Conservation (phyloP, 1,284 basidiomycete genomes). For the Trichosporon inkin region DNA sequence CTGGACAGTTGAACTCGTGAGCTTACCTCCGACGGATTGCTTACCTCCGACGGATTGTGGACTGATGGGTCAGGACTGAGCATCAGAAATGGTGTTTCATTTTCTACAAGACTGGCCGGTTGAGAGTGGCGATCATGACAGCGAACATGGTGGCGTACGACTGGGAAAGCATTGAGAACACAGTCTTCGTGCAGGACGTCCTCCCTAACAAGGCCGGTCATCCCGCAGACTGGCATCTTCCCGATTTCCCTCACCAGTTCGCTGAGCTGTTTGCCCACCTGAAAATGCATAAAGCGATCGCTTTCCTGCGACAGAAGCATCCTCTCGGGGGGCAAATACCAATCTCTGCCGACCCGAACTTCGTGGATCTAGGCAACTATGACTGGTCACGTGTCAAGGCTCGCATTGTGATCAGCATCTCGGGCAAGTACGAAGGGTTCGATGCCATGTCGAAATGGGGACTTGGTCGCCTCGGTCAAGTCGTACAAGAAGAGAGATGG, state of each 20-base stretch:
- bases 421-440: slow-evolving; percentile 38
- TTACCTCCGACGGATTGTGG: neutral
- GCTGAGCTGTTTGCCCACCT: slow-evolving; percentile 37
- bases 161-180: slow-evolving; percentile 49
- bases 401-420: slow-evolving; percentile 44
- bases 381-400: slow-evolving; percentile 47
- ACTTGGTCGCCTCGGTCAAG: slow-evolving; percentile 35
- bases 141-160: slow-evolving; percentile 49
- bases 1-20: slow-evolving; percentile 15
- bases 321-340: slow-evolving; percentile 31
- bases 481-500: slow-evolving; percentile 42
- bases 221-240: slow-evolving; percentile 10
- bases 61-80: slow-evolving; percentile 16
- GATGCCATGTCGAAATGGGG: slow-evolving; percentile 36
- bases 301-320: slow-evolving; percentile 30
- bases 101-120: slow-evolving; percentile 48
- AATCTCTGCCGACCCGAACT: slow-evolving; percentile 17
- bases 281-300: slow-evolving; percentile 39
- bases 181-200: slow-evolving; percentile 50
- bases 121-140: slow-evolving; percentile 45
- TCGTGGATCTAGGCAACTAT: slow-evolving; percentile 31
- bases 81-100: slow-evolving; percentile 48
- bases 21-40: slow-evolving; percentile 24
- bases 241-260: slow-evolving; percentile 42
- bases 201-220: slow-evolving; percentile 19